Conservation (phyloP, 78 protist species). For the Monocercomonoides exilis region DNA sequence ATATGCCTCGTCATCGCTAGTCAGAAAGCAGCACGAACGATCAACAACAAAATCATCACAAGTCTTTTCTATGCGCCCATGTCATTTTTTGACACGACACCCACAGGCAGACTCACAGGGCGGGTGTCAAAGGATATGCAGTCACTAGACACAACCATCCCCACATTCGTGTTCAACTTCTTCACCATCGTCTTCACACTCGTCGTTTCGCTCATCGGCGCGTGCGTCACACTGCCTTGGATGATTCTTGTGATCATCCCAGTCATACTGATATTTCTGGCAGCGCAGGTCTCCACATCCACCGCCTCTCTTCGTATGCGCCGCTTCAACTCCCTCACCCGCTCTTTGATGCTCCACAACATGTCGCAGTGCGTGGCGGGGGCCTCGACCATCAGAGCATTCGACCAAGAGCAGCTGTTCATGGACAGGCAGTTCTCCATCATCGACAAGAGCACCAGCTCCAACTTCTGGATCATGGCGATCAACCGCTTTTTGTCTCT, state of each 20-base stretch:
- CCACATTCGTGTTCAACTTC: no score
- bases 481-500: background rate
- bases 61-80: constrained; percentile 1
- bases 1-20: background rate
- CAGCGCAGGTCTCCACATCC: no score
- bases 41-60: background rate
- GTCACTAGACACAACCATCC: no score
- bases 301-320: no score
- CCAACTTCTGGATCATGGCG: background rate
- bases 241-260: background rate
- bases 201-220: no score
- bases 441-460: background rate
- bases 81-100: background rate
- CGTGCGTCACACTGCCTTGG: background rate
- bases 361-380: no score
- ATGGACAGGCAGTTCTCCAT: background rate
- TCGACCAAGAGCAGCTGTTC: background rate
- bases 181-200: no score
- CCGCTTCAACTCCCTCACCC: no score
- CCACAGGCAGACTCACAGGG: background rate
- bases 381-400: constrained; percentile 5
- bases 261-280: no score
- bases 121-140: no score
- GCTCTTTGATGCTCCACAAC: no score
- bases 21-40: background rate